Base-by-base conservation (phyloP, 1,284 basidiomycete species). In the Apiotrichum gamsii region DNA sequence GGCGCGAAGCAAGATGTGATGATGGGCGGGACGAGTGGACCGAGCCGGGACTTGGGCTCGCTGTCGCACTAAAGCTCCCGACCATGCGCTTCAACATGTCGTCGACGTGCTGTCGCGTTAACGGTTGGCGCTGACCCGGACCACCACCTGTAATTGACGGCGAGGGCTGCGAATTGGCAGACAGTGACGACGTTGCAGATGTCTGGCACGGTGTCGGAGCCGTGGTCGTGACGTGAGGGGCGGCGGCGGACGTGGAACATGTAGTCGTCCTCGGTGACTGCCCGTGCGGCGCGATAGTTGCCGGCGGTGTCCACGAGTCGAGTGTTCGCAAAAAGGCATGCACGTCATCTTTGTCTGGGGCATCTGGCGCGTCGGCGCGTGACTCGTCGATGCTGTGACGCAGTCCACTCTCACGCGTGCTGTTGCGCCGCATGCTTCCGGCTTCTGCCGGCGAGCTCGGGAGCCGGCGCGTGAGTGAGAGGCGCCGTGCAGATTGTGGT, bases 301-400 rank as follows among this genome's bases (percentile, higher is more conserved):
- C 62, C 3, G 67, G 65, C 30, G 64, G 66, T 0, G 69, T 65
- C 47, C 69, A 51, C 5, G 58, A 49, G 39, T 73, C 71, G 4
- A 73, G 61, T 3, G 69, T 64, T 20, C 64, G 66, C 18, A 73
- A 56, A 57, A 73, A 73, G 6, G 66, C 64, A 42, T 69, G 60
- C 20, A 73, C 69, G 23, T 70, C 71, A 36, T 70, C 69, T 15
- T 62, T 62, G 42, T 72, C 71, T 1, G 57, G 46, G 1, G 43
- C 34, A 2, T 38, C 48, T 0, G 60, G 47, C 25, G 8, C 11
- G 25, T n/a, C n/a, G n/a, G n/a, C n/a, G 2, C 44, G 39, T 11
- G 50, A 25, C 15, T 51, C 39, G 39, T 67, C 65, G 16, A 62
- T 43, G 46, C 59, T 67, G 49, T 60, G 61, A 21, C 58, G 58